Evolutionary conservation across 306 rosid species (phyloP), one percentile per base, ranked within the genome.

Genomic region (Bauhinia variegata): DNA sequence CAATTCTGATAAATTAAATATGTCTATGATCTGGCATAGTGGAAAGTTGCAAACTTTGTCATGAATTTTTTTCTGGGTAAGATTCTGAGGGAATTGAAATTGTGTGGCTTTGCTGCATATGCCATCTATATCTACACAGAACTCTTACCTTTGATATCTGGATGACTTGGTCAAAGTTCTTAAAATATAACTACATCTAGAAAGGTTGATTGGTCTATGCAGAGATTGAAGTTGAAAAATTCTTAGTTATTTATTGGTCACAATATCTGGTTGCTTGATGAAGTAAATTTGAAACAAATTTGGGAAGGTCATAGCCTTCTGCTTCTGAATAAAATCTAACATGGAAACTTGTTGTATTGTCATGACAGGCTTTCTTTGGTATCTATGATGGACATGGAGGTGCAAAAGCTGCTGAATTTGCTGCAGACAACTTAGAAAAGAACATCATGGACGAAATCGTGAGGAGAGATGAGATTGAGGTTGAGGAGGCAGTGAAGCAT

Each of bases 321-420:
- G 54, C 10, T 67, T 56, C 0, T 31, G 4, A 42, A 58, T 63
- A 23, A 58, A 75, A 67, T 69, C 63, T 74, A 64, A 78, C 51
- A 8, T 28, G 37, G 0, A 12, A 41, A 8, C 39, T 39, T 57
- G 44, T 63, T 54, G 33, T 32, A 37, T 47, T 32, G 19, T 67
- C n/a, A 57, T 74, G 32, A 68, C 97, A 93, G 99, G 95, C 97
- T 8, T 74, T 93, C 68, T 93, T 93, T 28, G 99, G 97, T 9
- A 58, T 93, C 60, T 93, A 81, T 75, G 99, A 90, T 75, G 97
- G 99, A n/a, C 97, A 93, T 31, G 97, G 99, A 17, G 99, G 99
- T 62, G 79, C 83, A 0, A 88, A 90, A 64, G 97, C 97, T 34
- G 97, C 97, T 0, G 95, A 90, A 62, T 93, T 78, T 73, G 95